phyloP scores from a whole-genome alignment of 225 moss, liverwort and hornwort species.

The Polytrichum commune region DNA sequence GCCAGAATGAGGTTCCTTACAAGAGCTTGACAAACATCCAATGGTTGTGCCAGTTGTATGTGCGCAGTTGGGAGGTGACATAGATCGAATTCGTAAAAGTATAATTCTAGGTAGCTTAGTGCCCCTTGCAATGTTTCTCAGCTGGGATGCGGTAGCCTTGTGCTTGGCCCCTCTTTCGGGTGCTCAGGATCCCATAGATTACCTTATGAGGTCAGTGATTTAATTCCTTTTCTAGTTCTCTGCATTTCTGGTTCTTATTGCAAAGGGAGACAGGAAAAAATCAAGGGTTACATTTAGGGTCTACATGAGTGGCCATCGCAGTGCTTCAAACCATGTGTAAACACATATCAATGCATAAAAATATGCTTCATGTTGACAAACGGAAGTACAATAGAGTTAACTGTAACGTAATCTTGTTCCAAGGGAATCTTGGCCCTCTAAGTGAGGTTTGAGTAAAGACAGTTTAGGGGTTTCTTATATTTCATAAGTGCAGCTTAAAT shows the following conservation, averaged over 20 bases:
- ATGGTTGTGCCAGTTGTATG: slow-evolving; percentile 47
- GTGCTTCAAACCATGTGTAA: too few species aligned
- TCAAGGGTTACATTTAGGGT: too few species aligned
- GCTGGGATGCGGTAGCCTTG: slow-evolving; percentile 62
- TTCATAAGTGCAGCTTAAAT: too few species aligned
- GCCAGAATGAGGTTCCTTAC: too few species aligned
- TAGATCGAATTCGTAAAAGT: slow-evolving; percentile 48
- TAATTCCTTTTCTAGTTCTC: background rate
- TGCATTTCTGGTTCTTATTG: background rate
- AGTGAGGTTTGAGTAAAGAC: too few species aligned
- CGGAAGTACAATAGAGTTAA: too few species aligned
- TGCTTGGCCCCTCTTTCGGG: slow-evolving; percentile 41
- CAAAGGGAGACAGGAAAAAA: background rate
- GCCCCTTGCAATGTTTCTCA: slow-evolving; percentile 56
- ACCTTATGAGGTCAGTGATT: slow-evolving; percentile 43
- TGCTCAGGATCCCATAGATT: slow-evolving; percentile 44
- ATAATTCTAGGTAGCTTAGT: slow-evolving; percentile 50
- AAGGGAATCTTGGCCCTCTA: too few species aligned
- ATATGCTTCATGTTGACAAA: too few species aligned
- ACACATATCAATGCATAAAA: too few species aligned
- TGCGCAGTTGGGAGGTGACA: slow-evolving; percentile 60
- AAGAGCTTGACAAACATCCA: background rate
- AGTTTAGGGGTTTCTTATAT: too few species aligned
- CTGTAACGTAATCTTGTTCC: too few species aligned
- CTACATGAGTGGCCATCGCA: too few species aligned